Evolutionary conservation across 352 stramenopile species (phyloP).

Genomic region (Pythium aristosporum): DNA sequence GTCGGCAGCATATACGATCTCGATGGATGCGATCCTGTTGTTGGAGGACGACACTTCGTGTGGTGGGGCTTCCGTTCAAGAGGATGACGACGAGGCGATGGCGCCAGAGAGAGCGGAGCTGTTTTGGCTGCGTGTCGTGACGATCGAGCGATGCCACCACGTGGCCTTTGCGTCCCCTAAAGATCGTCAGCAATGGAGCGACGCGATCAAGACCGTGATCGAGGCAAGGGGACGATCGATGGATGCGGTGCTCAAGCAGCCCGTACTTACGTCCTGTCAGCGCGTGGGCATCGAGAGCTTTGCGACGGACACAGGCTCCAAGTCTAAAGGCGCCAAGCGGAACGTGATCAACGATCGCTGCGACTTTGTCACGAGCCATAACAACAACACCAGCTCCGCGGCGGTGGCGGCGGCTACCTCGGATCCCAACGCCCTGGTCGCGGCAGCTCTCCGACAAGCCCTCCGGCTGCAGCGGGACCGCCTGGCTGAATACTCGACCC

Average conservation of each 20-base stretch:
- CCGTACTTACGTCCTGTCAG: slow-evolving; percentile 24
- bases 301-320: slow-evolving; percentile 11
- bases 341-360: slow-evolving; percentile 52
- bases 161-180: slow-evolving; percentile 38
- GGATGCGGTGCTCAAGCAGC: slow-evolving; percentile 18
- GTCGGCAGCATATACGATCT: slow-evolving; percentile 31
- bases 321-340: slow-evolving; percentile 28
- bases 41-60: slow-evolving; percentile 22
- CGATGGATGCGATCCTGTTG: slow-evolving; percentile 32
- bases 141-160: slow-evolving; percentile 46
- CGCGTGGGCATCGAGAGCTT: slow-evolving; percentile 29
- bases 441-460: slow-evolving; percentile 18
- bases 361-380: slow-evolving; percentile 24
- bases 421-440: slow-evolving; percentile 25
- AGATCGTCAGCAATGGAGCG: slow-evolving; percentile 39
- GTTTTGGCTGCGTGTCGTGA: slow-evolving; percentile 50
- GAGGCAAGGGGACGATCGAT: slow-evolving; percentile 3
- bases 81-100: neutral
- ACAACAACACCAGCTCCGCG: neutral
- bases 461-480: slow-evolving; percentile 25
- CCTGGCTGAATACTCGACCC: slow-evolving; percentile 28
- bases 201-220: slow-evolving; percentile 25
- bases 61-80: neutral
- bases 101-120: slow-evolving; percentile 11
- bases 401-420: slow-evolving; percentile 1